These are phyloP conservation scores for Willaertia magna DNA, from an alignment of 208 protist genomes.

Conservation along the genomic window DNA sequence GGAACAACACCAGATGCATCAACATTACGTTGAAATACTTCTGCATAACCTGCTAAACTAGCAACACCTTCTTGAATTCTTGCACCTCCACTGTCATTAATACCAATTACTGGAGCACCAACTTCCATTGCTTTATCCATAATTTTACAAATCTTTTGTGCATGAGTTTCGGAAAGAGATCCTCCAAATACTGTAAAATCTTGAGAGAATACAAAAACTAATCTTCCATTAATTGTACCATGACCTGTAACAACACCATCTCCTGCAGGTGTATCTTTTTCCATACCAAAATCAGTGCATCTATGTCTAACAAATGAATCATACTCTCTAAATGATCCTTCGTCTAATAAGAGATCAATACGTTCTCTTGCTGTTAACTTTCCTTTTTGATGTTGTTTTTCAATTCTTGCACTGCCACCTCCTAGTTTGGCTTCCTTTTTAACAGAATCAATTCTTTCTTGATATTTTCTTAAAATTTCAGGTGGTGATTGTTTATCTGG, in stretches of 20 bases:
- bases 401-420: constrained; percentile 20
- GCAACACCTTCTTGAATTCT: constrained; percentile 85
- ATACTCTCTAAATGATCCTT: constrained; percentile 56
- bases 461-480: background rate
- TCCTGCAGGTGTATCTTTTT: constrained; percentile 59
- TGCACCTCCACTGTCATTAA: constrained; percentile 89
- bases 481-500: background rate
- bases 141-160: constrained; percentile 86
- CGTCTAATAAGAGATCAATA: constrained; percentile 74
- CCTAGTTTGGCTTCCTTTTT: constrained; percentile 6
- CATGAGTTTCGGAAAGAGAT: constrained; percentile 71
- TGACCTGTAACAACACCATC: constrained; percentile 80
- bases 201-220: constrained; percentile 82
- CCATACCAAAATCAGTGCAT: constrained; percentile 79
- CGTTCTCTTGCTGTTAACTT: constrained; percentile 85
- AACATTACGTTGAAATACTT: constrained; percentile 84
- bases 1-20: constrained; percentile 79
- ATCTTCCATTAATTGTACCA: constrained; percentile 75
- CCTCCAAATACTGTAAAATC: constrained; percentile 89
- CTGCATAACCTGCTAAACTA: constrained; percentile 84
- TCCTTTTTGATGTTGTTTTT: constrained; percentile 61
- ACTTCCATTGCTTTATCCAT: constrained; percentile 85
- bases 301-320: constrained; percentile 75
- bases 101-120: constrained; percentile 82
- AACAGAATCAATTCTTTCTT: background rate